A percentile compares a stretch with the other conserved stretches of the same genome.
phyloP scores from a whole-genome alignment of 371 early-diverging fungal species.

The Zychaea mexicana region DNA sequence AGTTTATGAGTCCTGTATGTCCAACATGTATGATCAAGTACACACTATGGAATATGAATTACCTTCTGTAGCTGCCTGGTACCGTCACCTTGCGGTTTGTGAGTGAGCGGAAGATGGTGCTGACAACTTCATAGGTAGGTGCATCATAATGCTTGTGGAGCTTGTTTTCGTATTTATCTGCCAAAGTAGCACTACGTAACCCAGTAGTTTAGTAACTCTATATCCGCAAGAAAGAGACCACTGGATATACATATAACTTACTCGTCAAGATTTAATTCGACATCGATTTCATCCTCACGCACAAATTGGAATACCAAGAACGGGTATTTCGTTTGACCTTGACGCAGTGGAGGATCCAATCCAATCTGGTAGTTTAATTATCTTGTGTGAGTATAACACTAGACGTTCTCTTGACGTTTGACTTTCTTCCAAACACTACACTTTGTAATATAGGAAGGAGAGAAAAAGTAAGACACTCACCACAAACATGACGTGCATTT shows the following conservation, averaged over 20 bases:
- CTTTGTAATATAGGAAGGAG: too few species aligned
- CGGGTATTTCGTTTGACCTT: conserved; percentile 99
- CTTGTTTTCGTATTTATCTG: conserved; percentile 74
- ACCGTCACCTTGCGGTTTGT: conserved; percentile 80
- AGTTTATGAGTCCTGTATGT: neutral
- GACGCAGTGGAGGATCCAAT: conserved; percentile 96
- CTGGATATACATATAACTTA: too few species aligned
- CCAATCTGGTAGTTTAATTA: conserved; percentile 59
- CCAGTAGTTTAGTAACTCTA: neutral
- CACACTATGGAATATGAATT: too few species aligned
- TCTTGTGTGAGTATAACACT: neutral
- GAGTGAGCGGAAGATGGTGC: conserved; percentile 89
- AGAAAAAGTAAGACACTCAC: too few species aligned
- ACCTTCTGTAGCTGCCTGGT: conserved; percentile 66
- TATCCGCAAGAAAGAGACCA: neutral
- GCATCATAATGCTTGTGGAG: conserved; percentile 91
- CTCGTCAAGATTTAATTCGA: conserved; percentile 83
- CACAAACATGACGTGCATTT: conserved; percentile 89
- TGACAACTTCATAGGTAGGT: conserved; percentile 85
- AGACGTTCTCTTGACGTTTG: too few species aligned
- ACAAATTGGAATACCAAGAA: conserved; percentile 97
- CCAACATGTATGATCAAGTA: too few species aligned
- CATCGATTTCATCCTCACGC: conserved; percentile 88
- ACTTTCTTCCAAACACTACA: too few species aligned
- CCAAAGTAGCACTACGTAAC: conserved; percentile 50